These are phyloP conservation scores for Vigna trinervia DNA, from an alignment of 306 rosid species.

Conservation along the genomic window DNA sequence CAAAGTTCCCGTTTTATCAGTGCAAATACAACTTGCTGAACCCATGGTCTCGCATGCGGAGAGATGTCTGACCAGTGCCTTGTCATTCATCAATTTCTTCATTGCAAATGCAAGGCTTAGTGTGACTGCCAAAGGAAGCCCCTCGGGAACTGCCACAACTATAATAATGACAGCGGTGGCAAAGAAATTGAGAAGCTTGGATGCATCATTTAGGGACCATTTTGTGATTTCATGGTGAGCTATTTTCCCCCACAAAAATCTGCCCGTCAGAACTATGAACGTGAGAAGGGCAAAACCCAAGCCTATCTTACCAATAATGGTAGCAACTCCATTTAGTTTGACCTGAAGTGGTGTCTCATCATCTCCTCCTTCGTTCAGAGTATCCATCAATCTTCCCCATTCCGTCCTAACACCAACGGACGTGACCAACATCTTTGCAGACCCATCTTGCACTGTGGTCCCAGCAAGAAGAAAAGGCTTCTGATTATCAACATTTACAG, in stretches of 20 bases:
- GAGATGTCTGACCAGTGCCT: constrained; percentile 89
- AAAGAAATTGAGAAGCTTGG: constrained; percentile 67
- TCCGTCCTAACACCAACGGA: constrained; percentile 95
- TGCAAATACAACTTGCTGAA: constrained; percentile 83
- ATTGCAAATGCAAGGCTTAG: constrained; percentile 93
- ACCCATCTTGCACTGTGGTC: constrained; percentile 86
- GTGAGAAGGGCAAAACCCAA: constrained; percentile 76
- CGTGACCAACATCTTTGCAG: constrained; percentile 84
- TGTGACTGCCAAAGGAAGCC: constrained; percentile 90
- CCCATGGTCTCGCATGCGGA: constrained; percentile 98
- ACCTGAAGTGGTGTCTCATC: constrained; percentile 97
- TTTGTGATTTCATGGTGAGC: constrained; percentile 44
- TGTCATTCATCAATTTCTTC: constrained; percentile 87
- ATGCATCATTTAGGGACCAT: constrained; percentile 72
- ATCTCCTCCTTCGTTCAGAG: constrained; percentile 84
- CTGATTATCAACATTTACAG: constrained; percentile 48
- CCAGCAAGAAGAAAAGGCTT: constrained; percentile 80
- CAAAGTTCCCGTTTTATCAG: constrained; percentile 91
- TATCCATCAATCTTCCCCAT: constrained; percentile 93
- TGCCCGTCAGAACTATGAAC: constrained; percentile 71
- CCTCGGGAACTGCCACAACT: constrained; percentile 96
- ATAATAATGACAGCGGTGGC: constrained; percentile 87
- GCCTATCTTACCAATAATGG: constrained; percentile 90
- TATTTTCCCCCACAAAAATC: constrained; percentile 63
- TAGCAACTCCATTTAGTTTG: constrained; percentile 91